Evolutionary conservation across 2,329 filamentous ascomycete species (phyloP).

Genomic region (Colletotrichum acutatum): DNA sequence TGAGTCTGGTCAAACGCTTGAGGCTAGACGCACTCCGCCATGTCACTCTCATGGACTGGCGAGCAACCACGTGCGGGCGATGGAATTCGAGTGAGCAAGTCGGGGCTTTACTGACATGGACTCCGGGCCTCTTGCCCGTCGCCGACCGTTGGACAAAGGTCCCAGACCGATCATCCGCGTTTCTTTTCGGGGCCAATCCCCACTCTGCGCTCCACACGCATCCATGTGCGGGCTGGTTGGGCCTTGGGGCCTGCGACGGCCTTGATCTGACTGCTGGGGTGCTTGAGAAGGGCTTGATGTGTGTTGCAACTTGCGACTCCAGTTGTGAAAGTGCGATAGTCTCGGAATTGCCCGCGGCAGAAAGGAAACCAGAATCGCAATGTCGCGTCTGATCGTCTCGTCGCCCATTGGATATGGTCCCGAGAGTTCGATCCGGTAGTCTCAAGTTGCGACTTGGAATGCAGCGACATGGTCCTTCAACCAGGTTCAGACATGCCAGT

Average conservation of each 20-base stretch:
- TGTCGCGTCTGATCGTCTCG: background rate
- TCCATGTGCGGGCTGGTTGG: background rate
- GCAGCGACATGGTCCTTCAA: background rate
- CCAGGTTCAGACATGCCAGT: slow-evolving; percentile 5
- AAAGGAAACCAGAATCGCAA: background rate
- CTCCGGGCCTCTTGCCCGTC: background rate
- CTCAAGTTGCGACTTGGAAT: background rate
- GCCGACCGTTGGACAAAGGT: background rate
- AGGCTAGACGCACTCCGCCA: too few relatives aligned
- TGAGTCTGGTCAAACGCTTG: too few relatives aligned
- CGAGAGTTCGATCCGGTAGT: slow-evolving; percentile 2
- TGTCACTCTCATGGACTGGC: too few relatives aligned
- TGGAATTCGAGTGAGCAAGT: background rate
- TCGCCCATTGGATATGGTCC: background rate
- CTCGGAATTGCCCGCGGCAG: background rate
- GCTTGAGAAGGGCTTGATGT: background rate
- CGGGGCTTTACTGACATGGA: background rate
- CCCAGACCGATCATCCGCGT: background rate
- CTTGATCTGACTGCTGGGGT: too few relatives aligned
- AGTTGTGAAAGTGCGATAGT: background rate
- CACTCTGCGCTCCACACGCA: background rate
- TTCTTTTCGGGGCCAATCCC: background rate
- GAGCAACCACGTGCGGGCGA: background rate
- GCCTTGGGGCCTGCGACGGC: background rate
- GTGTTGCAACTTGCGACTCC: background rate